These are phyloP conservation scores for Cladophialophora bantiana DNA, from an alignment of 2,329 filamentous ascomycete genomes.

Conservation along the genomic window DNA sequence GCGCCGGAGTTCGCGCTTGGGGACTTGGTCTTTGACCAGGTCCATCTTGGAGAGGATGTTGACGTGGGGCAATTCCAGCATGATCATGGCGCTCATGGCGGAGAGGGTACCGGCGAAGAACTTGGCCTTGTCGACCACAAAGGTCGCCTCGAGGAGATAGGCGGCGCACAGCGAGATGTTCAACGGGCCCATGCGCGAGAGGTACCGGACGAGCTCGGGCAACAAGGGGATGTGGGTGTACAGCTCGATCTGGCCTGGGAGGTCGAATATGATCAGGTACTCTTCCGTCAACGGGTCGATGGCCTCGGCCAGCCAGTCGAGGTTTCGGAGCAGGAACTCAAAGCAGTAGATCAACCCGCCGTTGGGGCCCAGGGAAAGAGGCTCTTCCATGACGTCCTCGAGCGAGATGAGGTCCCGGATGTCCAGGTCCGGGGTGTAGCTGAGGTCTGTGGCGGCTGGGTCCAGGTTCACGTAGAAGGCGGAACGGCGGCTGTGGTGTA, in stretches of 20 bases:
- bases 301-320: slow-evolving; percentile 86
- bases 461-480: slow-evolving; percentile 99
- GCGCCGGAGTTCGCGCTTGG: slow-evolving; percentile 84
- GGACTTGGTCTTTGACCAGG: slow-evolving; percentile 86
- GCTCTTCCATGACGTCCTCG: slow-evolving; percentile 94
- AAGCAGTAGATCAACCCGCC: slow-evolving; percentile 96
- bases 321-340: slow-evolving; percentile 91
- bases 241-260: slow-evolving; percentile 98
- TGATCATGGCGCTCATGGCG: slow-evolving; percentile 98
- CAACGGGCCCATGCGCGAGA: slow-evolving; percentile 78
- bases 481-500: slow-evolving; percentile 87
- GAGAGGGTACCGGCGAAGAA: slow-evolving; percentile 96
- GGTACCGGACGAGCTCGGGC: slow-evolving; percentile 79
- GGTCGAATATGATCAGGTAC: slow-evolving; percentile 97
- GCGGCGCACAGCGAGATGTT: slow-evolving; percentile 92
- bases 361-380: slow-evolving; percentile 85
- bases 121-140: slow-evolving; percentile 93
- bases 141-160: slow-evolving; percentile 94
- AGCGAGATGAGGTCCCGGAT: slow-evolving; percentile 94
- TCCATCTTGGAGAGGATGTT: slow-evolving; percentile 99
- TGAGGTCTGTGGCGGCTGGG: slow-evolving; percentile 90
- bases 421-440: slow-evolving; percentile 89
- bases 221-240: slow-evolving; percentile 97
- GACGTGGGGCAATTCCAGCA: slow-evolving; percentile 95
- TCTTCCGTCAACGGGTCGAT: slow-evolving; percentile 89